phyloP scores from a whole-genome alignment of 2,329 filamentous ascomycete genomes.

The Zymoseptoria ardabiliae region DNA sequence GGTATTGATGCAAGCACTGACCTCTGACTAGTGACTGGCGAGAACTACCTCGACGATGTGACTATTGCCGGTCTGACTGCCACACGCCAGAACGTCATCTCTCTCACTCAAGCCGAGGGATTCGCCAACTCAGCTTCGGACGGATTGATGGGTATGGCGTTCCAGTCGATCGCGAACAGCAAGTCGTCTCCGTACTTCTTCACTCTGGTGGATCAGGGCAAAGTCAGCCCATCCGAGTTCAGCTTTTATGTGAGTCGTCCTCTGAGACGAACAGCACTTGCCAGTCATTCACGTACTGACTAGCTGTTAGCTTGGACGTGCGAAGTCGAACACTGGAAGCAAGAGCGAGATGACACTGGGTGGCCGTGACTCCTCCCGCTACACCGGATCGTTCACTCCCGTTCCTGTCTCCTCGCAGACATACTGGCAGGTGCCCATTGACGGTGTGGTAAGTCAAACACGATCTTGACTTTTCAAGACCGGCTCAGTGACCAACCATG shows the following conservation, averaged over 20 bases:
- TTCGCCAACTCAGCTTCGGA: constrained; percentile 19
- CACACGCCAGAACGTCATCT: constrained; percentile 20
- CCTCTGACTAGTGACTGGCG: constrained; percentile 13
- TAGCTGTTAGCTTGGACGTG: constrained; percentile 14
- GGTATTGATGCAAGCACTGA: neutral
- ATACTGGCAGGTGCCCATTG: constrained; percentile 26
- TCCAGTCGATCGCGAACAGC: constrained; percentile 12
- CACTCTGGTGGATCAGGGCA: constrained; percentile 19
- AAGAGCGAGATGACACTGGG: constrained; percentile 23
- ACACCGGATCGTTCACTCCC: constrained; percentile 18
- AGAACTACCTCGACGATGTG: constrained; percentile 22
- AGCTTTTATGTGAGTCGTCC: constrained; percentile 16
- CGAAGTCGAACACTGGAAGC: constrained; percentile 12
- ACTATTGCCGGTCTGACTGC: constrained; percentile 20
- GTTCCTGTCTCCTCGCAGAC: constrained; percentile 20
- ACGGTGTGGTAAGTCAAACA: constrained; percentile 8
- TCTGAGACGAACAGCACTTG: neutral
- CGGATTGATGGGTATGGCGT: constrained; percentile 20
- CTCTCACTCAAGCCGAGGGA: constrained; percentile 20
- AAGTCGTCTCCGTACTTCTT: constrained; percentile 20
- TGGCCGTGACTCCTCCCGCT: constrained; percentile 18
- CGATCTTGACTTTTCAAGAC: neutral
- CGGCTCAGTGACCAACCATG: neutral
- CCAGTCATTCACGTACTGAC: neutral
- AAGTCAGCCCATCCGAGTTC: constrained; percentile 22